A percentile compares a stretch with the other conserved stretches of the same genome.
phyloP scores from a whole-genome alignment of 306 rosid species.

The Medicago ruthenica region DNA sequence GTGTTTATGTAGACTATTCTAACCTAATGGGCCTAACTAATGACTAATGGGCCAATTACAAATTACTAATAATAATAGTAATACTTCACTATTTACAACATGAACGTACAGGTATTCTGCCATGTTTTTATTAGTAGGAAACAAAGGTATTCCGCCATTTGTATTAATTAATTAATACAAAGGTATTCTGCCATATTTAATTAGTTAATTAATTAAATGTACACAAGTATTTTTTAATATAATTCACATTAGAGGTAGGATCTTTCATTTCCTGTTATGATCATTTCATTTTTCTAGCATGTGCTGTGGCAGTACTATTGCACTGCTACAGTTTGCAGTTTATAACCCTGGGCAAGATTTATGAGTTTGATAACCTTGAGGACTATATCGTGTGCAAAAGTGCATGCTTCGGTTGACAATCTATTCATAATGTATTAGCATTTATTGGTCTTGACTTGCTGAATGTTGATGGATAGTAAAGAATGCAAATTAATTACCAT shows the following conservation, averaged over 20 bases:
- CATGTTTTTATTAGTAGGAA: not conserved
- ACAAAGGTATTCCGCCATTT: not conserved
- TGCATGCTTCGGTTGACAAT: not conserved
- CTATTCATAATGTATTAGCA: conserved; percentile 3
- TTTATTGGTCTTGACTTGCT: conserved; percentile 1
- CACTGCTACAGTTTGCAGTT: not conserved
- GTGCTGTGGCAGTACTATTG: not conserved
- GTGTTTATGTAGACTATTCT: no score
- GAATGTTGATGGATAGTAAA: not conserved
- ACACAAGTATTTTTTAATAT: not conserved
- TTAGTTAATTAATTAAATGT: not conserved
- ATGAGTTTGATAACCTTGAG: not conserved
- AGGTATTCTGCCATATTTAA: not conserved
- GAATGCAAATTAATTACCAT: not conserved
- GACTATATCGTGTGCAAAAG: not conserved
- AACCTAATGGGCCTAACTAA: no score
- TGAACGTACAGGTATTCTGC: no score
- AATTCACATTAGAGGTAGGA: not conserved
- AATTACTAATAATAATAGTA: no score
- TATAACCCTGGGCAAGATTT: not conserved
- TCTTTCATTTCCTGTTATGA: not conserved
- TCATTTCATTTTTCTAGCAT: not conserved
- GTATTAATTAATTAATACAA: not conserved
- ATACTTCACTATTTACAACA: no score
- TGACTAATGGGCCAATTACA: no score